Conservation (phyloP, 2,329 filamentous ascomycete species). For the Amesomyces nigricolor region DNA sequence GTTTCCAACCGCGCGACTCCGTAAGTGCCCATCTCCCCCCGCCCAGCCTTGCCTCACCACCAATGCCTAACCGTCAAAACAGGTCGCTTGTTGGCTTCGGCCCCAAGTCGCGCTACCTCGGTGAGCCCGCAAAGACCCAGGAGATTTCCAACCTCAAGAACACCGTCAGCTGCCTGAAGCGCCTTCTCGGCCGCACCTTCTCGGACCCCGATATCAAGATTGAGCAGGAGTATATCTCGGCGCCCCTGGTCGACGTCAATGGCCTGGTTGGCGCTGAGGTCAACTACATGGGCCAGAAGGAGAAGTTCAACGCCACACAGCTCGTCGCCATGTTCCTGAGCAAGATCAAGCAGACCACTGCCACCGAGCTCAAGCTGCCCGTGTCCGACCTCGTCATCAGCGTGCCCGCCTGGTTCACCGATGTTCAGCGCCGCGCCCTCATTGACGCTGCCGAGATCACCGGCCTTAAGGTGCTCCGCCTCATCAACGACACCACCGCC, state of each 20-base stretch:
- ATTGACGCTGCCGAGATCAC: conserved; percentile 91
- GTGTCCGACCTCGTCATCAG: conserved; percentile 92
- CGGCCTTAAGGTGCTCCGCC: conserved; percentile 81
- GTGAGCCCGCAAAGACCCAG: conserved; percentile 94
- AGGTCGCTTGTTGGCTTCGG: conserved; percentile 94
- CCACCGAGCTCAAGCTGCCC: conserved; percentile 80
- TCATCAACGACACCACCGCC: conserved; percentile 98
- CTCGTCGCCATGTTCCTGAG: conserved; percentile 91
- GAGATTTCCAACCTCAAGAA: conserved; percentile 99
- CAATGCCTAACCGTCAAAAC: conserved; percentile 21
- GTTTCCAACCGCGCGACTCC: conserved; percentile 97
- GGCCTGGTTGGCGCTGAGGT: conserved; percentile 95
- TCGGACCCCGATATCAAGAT: conserved; percentile 88
- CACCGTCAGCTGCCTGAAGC: conserved; percentile 88
- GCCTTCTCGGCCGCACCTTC: conserved; percentile 79
- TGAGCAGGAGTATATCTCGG: conserved; percentile 87
- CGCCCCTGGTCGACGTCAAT: conserved; percentile 79
- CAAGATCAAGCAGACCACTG: conserved; percentile 86
- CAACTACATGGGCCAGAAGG: conserved; percentile 87
- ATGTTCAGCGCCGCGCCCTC: conserved; percentile 81
- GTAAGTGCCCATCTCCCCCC: conserved; percentile 53
- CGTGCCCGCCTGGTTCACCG: conserved; percentile 95
- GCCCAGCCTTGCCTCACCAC: neutral
- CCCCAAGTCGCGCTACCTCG: conserved; percentile 87
- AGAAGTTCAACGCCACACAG: conserved; percentile 91